phyloP scores from a whole-genome alignment of 2,329 filamentous ascomycete genomes.

The Aspergillus floridensis region DNA sequence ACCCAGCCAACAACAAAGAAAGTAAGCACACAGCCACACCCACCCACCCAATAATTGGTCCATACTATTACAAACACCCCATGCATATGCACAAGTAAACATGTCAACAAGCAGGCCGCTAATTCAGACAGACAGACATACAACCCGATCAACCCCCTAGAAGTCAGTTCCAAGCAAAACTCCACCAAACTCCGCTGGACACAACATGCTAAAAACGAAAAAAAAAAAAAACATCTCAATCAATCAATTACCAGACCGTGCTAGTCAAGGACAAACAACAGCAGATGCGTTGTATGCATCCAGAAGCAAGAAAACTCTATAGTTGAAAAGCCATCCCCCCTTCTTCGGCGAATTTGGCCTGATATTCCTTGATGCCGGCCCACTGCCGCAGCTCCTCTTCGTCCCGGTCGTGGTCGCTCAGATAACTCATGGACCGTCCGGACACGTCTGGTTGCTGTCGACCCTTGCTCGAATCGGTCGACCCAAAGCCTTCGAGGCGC shows the following conservation, averaged over 20 bases:
- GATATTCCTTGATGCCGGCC: slow-evolving; percentile 76
- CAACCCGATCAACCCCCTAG: too few relatives aligned
- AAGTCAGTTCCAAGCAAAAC: neutral
- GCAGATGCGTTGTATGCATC: too few relatives aligned
- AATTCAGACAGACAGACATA: neutral
- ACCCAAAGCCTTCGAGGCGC: slow-evolving; percentile 64
- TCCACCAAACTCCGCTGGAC: neutral
- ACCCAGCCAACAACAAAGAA: too few relatives aligned
- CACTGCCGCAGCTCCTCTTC: slow-evolving; percentile 74
- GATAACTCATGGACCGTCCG: slow-evolving; percentile 36
- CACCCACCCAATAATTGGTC: neutral
- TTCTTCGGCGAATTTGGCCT: slow-evolving; percentile 66
- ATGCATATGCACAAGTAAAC: neutral
- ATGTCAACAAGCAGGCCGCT: neutral
- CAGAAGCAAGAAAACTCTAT: slow-evolving; percentile 9
- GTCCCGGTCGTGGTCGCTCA: slow-evolving; percentile 58
- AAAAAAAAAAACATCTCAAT: neutral
- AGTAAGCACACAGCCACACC: too few relatives aligned
- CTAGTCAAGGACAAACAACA: neutral
- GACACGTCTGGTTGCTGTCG: slow-evolving; percentile 31
- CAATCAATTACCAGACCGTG: neutral
- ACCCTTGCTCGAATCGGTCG: slow-evolving; percentile 23
- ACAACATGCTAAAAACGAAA: neutral
- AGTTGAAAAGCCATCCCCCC: slow-evolving; percentile 49
- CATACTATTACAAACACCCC: neutral